phyloP scores from a whole-genome alignment of 805 yeast species.

The Huiozyma naganishii region DNA sequence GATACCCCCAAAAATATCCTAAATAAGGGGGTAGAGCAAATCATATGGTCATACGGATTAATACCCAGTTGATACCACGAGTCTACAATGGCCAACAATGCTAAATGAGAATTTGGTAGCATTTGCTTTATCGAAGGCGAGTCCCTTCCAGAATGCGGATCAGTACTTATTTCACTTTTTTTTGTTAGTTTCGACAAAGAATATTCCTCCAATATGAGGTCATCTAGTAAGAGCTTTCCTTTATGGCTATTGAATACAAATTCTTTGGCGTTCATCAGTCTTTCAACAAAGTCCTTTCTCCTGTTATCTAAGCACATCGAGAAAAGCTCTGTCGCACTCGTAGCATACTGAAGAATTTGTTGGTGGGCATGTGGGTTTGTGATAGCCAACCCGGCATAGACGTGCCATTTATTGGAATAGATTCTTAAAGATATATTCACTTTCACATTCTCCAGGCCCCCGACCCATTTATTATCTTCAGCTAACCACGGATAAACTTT shows the following conservation, averaged over 20 bases:
- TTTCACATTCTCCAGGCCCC: slow-evolving; percentile 93
- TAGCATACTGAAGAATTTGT: slow-evolving; percentile 83
- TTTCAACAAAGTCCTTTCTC: slow-evolving; percentile 41
- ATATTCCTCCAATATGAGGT: slow-evolving; percentile 64
- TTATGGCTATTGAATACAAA: slow-evolving; percentile 63
- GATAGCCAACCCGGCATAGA: slow-evolving; percentile 93
- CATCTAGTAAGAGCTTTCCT: slow-evolving; percentile 61
- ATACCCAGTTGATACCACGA: slow-evolving; percentile 81
- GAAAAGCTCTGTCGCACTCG: slow-evolving; percentile 71
- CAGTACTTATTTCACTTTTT: slow-evolving; percentile 25
- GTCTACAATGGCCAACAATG: slow-evolving; percentile 84
- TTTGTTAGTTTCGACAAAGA: slow-evolving; percentile 66
- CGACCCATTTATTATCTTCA: slow-evolving; percentile 54
- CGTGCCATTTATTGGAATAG: slow-evolving; percentile 93
- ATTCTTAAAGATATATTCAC: slow-evolving; percentile 87
- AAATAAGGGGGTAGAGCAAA: slow-evolving; percentile 89
- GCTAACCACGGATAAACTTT: slow-evolving; percentile 80
- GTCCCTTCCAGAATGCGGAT: neutral
- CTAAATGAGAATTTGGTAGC: slow-evolving; percentile 82
- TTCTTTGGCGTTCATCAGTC: slow-evolving; percentile 58
- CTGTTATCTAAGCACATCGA: slow-evolving; percentile 70
- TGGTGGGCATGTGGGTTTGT: slow-evolving; percentile 90
- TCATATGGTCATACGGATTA: slow-evolving; percentile 92
- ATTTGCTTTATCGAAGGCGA: neutral
- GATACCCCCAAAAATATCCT: slow-evolving; percentile 90